Percentiles rank a stretch among this genome's conserved stretches.
phyloP scores from a whole-genome alignment of 176 grass and related monocot species.

The Zea mays region DNA sequence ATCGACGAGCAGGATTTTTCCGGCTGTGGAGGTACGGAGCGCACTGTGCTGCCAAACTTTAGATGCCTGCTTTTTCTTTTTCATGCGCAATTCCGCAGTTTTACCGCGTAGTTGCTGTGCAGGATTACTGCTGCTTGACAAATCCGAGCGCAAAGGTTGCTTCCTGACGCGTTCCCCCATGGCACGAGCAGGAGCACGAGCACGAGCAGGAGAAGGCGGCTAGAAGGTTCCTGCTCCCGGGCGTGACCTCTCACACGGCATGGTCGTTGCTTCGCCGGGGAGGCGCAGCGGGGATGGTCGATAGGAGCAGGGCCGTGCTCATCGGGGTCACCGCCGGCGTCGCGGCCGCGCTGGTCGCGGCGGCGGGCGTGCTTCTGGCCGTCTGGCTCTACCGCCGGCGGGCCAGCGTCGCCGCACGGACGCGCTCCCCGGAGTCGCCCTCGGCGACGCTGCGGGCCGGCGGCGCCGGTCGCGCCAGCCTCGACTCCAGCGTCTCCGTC shows the following conservation, averaged over 20 bases:
- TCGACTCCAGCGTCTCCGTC: constrained; percentile 68
- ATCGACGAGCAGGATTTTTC: neutral
- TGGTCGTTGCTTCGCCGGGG: constrained; percentile 41
- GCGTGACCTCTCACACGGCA: constrained; percentile 16
- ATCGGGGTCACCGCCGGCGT: constrained; percentile 55
- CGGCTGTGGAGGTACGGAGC: constrained; percentile 27
- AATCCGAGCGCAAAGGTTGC: neutral
- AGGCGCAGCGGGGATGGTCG: constrained; percentile 44
- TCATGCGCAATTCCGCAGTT: constrained; percentile 12
- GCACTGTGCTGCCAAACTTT: constrained; percentile 6
- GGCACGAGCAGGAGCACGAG: constrained; percentile 7
- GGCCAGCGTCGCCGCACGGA: constrained; percentile 19
- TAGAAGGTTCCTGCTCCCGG: neutral
- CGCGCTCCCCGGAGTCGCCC: constrained; percentile 39
- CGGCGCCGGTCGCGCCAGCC: constrained; percentile 30
- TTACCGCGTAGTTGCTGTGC: neutral
- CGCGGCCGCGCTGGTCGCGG: constrained; percentile 43
- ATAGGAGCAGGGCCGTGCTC: constrained; percentile 24
- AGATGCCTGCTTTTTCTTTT: too few relatives aligned
- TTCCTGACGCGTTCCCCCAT: constrained; percentile 20
- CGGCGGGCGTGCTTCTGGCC: constrained; percentile 44
- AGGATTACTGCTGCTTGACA: neutral
- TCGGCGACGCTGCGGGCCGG: constrained; percentile 48
- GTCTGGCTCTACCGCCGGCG: constrained; percentile 57
- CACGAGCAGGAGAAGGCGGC: neutral